Percentiles rank a stretch among this genome's conserved stretches.
Conservation (phyloP, 1,139 yeast species). For the Meyerozyma guilliermondii region DNA sequence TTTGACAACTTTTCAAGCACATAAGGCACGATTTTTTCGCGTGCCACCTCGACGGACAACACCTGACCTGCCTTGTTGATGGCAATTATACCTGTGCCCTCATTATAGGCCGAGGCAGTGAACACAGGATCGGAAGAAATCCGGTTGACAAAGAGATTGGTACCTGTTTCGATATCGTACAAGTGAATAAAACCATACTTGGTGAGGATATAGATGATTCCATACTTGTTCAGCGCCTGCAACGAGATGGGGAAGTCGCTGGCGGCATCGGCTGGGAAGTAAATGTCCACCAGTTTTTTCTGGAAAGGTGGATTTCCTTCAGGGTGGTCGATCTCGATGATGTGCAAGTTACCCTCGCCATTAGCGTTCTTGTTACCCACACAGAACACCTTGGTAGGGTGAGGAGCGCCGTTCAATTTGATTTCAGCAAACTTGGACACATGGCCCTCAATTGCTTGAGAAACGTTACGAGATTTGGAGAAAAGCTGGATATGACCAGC, state of each 20-base stretch:
- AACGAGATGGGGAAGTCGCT: conserved; percentile 96
- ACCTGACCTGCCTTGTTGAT: conserved; percentile 96
- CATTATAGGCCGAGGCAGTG: conserved; percentile 75
- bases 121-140: conserved; percentile 96
- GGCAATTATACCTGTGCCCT: conserved; percentile 80
- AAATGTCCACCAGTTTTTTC: conserved; percentile 88
- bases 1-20: conserved; percentile 83
- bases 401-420: conserved; percentile 65
- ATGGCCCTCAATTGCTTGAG: conserved; percentile 98
- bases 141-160: conserved; percentile 91
- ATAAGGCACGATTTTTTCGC: conserved; percentile 83
- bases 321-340: conserved; percentile 94
- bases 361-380: conserved; percentile 84
- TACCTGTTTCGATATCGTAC: conserved; percentile 89
- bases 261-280: conserved; percentile 94
- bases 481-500: conserved; percentile 95
- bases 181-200: conserved; percentile 96
- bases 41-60: conserved; percentile 84
- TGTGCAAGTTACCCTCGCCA: conserved; percentile 84
- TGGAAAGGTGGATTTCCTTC: conserved; percentile 80
- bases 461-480: conserved; percentile 81
- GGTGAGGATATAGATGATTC: conserved; percentile 83
- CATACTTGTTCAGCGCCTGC: conserved; percentile 81
- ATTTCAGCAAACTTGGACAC: conserved; percentile 85
- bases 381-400: conserved; percentile 83